phyloP scores from a whole-genome alignment of 2,329 filamentous ascomycete genomes.

The Remersonia thermophila region DNA sequence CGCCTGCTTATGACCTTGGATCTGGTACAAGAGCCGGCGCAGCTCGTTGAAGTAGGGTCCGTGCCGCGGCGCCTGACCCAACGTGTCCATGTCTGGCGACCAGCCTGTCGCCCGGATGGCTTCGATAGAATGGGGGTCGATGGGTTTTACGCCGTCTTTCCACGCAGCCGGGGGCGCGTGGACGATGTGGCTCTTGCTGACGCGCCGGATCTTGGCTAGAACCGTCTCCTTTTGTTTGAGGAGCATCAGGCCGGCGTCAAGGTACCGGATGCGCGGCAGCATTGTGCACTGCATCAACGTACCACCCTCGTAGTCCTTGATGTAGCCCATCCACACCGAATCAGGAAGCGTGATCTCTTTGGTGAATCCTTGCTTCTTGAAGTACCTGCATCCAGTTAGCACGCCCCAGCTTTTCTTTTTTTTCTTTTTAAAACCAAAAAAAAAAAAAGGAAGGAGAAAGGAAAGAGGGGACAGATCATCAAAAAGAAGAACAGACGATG shows the following conservation, averaged over 20 bases:
- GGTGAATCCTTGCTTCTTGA: slow-evolving; percentile 97
- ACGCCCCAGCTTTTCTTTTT: no score
- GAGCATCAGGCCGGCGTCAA: slow-evolving; percentile 82
- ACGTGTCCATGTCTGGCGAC: slow-evolving; percentile 94
- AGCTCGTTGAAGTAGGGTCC: slow-evolving; percentile 93
- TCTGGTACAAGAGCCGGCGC: slow-evolving; percentile 79
- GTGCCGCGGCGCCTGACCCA: slow-evolving; percentile 84
- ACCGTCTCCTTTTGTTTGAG: slow-evolving; percentile 94
- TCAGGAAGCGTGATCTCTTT: slow-evolving; percentile 91
- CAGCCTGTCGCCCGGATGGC: slow-evolving; percentile 90
- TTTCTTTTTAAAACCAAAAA: no score
- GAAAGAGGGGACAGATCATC: no score
- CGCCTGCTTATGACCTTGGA: slow-evolving; percentile 83
- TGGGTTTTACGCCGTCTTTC: slow-evolving; percentile 49
- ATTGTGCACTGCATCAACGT: slow-evolving; percentile 99
- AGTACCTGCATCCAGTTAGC: no score
- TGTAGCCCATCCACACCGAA: slow-evolving; percentile 95
- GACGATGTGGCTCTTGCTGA: slow-evolving; percentile 75
- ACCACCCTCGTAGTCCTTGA: slow-evolving; percentile 97
- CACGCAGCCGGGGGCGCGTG: slow-evolving; percentile 76
- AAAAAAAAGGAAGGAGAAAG: no score
- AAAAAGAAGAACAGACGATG: no score
- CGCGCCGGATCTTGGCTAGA: slow-evolving; percentile 82
- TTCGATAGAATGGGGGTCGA: slow-evolving; percentile 73
- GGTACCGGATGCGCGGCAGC: slow-evolving; percentile 85